Evolutionary conservation across 2,329 filamentous ascomycete genomes (phyloP), one percentile per base, ranked within the genome.

Genomic region (Fusarium goolgardi): DNA sequence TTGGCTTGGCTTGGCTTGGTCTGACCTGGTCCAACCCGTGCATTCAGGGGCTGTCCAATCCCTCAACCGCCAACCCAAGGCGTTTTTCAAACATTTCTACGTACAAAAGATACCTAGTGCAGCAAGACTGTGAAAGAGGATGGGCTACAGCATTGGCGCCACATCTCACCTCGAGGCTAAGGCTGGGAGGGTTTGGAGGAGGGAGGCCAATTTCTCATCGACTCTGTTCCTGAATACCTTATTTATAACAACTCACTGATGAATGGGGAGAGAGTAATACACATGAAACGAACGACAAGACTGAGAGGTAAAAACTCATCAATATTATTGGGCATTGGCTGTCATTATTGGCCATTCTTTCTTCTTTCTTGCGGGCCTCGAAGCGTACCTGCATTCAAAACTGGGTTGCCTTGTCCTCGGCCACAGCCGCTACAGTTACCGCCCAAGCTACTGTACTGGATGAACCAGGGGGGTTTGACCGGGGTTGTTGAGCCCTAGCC

Each of bases 91-190:
- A 54, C 43, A 56, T 59, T 59, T 55, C 46, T 51, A 51, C 10
- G 12, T 43, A 12, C 45, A 23, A 34, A 25, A 39, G 31, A 25
- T 29, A n/a, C 18, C 29, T 63, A 55, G 66, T 69, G 65, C 55
- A 58, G 47, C 51, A 52, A 57, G 32, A 29, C 16, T 44, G 27
- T 69, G 62, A 70, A 69, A 70, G 66, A 70, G 66, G 66, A 69
- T 70, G 67, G 66, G 66, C 66, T 56, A 41, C 47, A 63, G 21
- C 16, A 18, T 27, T 53, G 39, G 55, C 54, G 63, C 66, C 66
- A 69, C 62, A 59, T 56, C 31, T 50, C 46, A 50, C 32, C 47
- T 20, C 35, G 7, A 20, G 35, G 35, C 18, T 9, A 29, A 29
- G 23, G 31, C 21, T 20, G 16, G 45, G 15, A 11, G 27, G 25